phyloP scores from a whole-genome alignment of 1,139 yeast genomes.

The Candida dubliniensis region DNA sequence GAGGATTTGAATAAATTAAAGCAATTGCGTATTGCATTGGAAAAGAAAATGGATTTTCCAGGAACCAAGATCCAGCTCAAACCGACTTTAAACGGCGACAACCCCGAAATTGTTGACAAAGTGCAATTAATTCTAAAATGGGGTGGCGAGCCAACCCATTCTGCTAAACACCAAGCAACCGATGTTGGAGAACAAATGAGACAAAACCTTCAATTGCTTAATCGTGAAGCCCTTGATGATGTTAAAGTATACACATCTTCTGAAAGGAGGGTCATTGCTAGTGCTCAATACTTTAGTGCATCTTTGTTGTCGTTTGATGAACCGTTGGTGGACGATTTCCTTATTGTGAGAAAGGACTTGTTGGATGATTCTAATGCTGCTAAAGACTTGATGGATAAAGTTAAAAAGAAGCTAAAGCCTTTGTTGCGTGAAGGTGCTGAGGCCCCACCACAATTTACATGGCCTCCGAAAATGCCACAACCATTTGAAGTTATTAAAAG shows the following conservation, averaged over 20 bases:
- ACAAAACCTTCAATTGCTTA: conserved; percentile 84
- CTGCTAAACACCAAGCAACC: conserved; percentile 90
- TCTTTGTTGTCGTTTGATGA: conserved; percentile 74
- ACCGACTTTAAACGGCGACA: conserved; percentile 70
- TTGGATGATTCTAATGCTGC: conserved; percentile 98
- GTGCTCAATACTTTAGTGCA: conserved; percentile 85
- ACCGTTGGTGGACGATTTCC: conserved; percentile 73
- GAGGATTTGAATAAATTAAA: conserved; percentile 79
- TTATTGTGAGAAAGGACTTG: conserved; percentile 83
- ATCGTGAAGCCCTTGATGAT: conserved; percentile 79
- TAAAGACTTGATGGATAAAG: conserved; percentile 95
- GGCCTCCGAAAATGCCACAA: conserved; percentile 99
- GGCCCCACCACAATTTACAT: conserved; percentile 98
- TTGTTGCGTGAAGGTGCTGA: conserved; percentile 91
- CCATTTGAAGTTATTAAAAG: conserved; percentile 91
- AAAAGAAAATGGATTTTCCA: conserved; percentile 85
- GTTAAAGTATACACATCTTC: conserved; percentile 89
- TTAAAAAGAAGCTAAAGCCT: conserved; percentile 93
- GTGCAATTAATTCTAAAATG: conserved; percentile 94
- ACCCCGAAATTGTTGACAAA: conserved; percentile 74
- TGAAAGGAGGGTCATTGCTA: conserved; percentile 89
- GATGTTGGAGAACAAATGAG: conserved; percentile 96
- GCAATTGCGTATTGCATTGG: conserved; percentile 79
- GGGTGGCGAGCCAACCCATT: conserved; percentile 99
- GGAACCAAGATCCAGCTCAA: conserved; percentile 97